phyloP scores from a whole-genome alignment of 2,329 filamentous ascomycete species.

The Colletotrichum lentis region DNA sequence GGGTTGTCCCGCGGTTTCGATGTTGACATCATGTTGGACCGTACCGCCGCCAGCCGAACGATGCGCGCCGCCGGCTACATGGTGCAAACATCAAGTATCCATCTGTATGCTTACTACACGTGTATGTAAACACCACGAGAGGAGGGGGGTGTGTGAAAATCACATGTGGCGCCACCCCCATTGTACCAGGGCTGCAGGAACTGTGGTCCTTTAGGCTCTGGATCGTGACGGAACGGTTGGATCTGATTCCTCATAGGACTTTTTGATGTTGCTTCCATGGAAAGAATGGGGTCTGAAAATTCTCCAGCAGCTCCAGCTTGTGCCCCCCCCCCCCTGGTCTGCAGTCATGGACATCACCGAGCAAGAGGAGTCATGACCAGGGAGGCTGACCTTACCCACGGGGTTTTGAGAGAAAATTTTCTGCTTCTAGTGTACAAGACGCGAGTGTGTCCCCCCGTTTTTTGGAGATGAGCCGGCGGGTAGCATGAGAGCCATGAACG shows the following conservation, averaged over 20 bases:
- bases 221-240: constrained; percentile 32
- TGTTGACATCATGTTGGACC: constrained; percentile 26
- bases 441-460: neutral
- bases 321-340: neutral
- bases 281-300: neutral
- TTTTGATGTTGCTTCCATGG: neutral
- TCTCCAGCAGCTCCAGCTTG: constrained; percentile 13
- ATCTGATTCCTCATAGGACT: constrained; percentile 7
- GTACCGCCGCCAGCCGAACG: neutral
- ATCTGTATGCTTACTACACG: too few species aligned
- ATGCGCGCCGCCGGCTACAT: neutral
- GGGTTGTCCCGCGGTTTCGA: neutral
- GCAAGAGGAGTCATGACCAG: neutral
- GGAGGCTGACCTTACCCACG: constrained; percentile 2
- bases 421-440: neutral
- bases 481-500: too few species aligned
- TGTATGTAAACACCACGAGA: too few species aligned
- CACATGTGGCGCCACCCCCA: neutral
- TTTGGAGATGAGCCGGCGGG: neutral
- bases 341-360: constrained; percentile 21
- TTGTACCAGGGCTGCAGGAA: constrained; percentile 36
- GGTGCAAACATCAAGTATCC: neutral
- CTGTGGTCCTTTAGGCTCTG: constrained; percentile 34
- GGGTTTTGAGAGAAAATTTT: constrained; percentile 18
- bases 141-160: too few species aligned